A percentile compares a stretch with the other conserved stretches of the same genome.
Evolutionary conservation across 202 grass and related monocot species (phyloP).

Genomic region (Panicum hallii): DNA sequence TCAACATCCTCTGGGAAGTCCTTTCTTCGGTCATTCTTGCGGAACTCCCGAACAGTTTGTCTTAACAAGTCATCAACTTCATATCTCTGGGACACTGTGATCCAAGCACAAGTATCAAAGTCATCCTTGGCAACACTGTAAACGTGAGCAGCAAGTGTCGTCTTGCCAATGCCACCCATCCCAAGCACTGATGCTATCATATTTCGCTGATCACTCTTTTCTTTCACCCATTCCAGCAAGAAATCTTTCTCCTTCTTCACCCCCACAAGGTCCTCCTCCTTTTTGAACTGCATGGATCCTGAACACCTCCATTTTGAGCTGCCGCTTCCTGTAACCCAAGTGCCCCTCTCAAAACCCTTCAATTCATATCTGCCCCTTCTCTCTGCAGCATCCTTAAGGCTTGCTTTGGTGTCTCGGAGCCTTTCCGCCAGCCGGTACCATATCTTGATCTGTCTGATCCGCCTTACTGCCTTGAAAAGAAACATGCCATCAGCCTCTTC

Average conservation of each 20-base stretch:
- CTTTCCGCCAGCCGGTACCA: not conserved
- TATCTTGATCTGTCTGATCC: conserved; percentile 21
- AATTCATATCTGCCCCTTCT: conserved; percentile 41
- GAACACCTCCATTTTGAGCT: conserved; percentile 22
- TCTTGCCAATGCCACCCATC: conserved; percentile 68
- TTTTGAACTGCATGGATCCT: conserved; percentile 47
- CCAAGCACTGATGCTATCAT: conserved; percentile 52
- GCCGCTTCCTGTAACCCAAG: not conserved
- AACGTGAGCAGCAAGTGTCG: conserved; percentile 55
- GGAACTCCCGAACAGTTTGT: conserved; percentile 43
- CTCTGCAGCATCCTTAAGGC: conserved; percentile 19
- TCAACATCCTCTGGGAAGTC: conserved; percentile 33
- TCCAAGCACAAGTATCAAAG: conserved; percentile 59
- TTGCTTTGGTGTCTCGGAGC: conserved; percentile 23
- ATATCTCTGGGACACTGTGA: conserved; percentile 63
- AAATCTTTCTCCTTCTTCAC: conserved; percentile 34
- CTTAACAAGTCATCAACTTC: conserved; percentile 49
- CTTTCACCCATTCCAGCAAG: conserved; percentile 44
- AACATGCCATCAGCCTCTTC: conserved; percentile 29
- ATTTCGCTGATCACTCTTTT: conserved; percentile 3
- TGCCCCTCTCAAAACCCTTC: not conserved
- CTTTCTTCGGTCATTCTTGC: conserved; percentile 50
- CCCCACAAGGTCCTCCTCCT: conserved; percentile 59
- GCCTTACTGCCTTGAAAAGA: not conserved
- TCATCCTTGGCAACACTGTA: conserved; percentile 44